These are phyloP conservation scores for Solanum chmielewskii DNA, from an alignment of 257 asterid genomes.

Conservation along the genomic window DNA sequence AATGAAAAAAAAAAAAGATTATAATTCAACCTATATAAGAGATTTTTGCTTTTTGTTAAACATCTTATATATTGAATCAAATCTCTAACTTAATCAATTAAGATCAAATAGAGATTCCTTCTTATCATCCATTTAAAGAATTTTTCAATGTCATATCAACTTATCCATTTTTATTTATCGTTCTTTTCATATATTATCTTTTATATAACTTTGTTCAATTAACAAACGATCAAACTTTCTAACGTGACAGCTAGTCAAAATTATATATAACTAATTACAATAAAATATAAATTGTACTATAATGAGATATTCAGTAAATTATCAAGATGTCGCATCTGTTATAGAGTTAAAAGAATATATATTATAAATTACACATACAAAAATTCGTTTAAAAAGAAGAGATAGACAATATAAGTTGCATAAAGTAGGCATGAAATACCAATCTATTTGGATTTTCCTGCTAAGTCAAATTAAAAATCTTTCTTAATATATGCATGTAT, in stretches of 20 bases:
- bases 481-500: background rate
- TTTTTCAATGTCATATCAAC: background rate
- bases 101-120: background rate
- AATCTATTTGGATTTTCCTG: background rate
- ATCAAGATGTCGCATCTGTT: background rate
- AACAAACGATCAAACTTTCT: background rate
- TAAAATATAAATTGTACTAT: background rate
- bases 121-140: background rate
- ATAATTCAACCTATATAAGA: background rate
- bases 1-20: background rate
- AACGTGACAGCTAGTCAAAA: background rate
- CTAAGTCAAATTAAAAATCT: background rate
- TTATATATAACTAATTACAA: background rate
- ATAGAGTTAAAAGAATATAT: no score
- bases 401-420: background rate
- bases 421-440: background rate
- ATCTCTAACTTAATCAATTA: background rate
- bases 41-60: background rate
- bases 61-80: background rate
- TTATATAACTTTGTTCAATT: background rate
- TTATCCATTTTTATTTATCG: background rate
- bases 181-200: background rate
- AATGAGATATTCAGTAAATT: fast-evolving
- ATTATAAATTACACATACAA: background rate
- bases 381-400: background rate